Percentiles rank a stretch among this genome's conserved stretches.
These are phyloP conservation scores for Hypoxylon sp. DNA, from an alignment of 2,329 filamentous ascomycete genomes.

Conservation along the genomic window DNA sequence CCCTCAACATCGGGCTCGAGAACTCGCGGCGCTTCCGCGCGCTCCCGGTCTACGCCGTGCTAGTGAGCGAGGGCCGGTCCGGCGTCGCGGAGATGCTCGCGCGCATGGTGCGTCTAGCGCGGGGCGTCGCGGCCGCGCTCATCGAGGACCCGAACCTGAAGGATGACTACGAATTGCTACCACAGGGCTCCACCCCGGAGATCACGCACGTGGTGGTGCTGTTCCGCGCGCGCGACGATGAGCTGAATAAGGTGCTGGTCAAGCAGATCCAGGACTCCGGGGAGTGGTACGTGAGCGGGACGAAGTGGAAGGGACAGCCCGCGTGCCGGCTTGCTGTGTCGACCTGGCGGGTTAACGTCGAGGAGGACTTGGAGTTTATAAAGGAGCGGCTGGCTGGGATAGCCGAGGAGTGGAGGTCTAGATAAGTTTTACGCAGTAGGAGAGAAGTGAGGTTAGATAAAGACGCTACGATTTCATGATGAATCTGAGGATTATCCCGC, in stretches of 20 bases:
- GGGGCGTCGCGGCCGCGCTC: conserved; percentile 76
- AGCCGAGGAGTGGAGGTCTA: conserved; percentile 49
- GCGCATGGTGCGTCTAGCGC: conserved; percentile 79
- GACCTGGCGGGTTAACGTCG: conserved; percentile 83
- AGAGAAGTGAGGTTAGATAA: not conserved
- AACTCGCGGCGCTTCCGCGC: conserved; percentile 94
- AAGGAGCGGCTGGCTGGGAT: conserved; percentile 71
- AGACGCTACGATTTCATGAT: not conserved
- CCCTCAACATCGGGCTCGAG: conserved; percentile 88
- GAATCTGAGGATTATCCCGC: not conserved
- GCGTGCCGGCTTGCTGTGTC: conserved; percentile 88
- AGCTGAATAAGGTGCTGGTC: conserved; percentile 76
- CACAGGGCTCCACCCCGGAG: conserved; percentile 59
- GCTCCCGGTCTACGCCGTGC: conserved; percentile 86
- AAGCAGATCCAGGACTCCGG: conserved; percentile 79
- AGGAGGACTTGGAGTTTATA: conserved; percentile 77
- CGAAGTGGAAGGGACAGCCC: conserved; percentile 78
- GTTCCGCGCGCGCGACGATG: conserved; percentile 78
- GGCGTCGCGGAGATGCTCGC: conserved; percentile 80
- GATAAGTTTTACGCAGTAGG: not conserved
- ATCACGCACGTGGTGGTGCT: conserved; percentile 79
- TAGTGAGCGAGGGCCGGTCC: conserved; percentile 78
- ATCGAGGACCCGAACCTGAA: not conserved
- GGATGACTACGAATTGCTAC: conserved; percentile 46
- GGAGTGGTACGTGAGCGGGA: conserved; percentile 87